Base-by-base conservation (phyloP, 2,329 filamentous ascomycete species). In the Aspergillus ibericus region DNA sequence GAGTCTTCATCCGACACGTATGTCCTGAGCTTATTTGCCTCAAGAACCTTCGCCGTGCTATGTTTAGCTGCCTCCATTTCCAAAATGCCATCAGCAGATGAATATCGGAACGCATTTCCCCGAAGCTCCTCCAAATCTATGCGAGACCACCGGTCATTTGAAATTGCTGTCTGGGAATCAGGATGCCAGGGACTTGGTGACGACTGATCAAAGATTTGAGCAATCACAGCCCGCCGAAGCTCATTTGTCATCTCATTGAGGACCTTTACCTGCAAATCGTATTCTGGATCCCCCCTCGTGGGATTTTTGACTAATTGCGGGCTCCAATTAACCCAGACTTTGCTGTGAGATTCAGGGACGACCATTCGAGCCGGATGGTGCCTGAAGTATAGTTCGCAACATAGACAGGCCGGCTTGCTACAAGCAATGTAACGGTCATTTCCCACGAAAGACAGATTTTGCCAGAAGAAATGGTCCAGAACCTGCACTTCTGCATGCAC, bases 361-460 rank as follows among this genome's bases (percentile, higher is more conserved):
- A 67, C 65, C 48, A 72, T 63, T 12, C 61, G 63, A 12, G 63
- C 70, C 35, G 69, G 70, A 53, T 73, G 69, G 53, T 66, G 36
- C 16, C 40, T 59, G 50, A 73, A 68, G 48, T 74, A 73, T 35
- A 71, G 58, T 55, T 67, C 64, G 64, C 81, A 85, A 52, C 78
- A 81, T 58, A 80, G 78, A 55, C 82, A 85, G 3, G 82, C 77
- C 0, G 76, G 75, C 65, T 84, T 85, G 64, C 81, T 85, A 58
- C 77, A 81, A 3, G 77, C 81, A 12, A 85, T 77, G 61, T 77
- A 83, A 3, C 68, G 67, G 57, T 83, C 81, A 4, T 68, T 55
- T 1, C 68, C 70, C 3, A 72, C 69, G 60, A 80, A 83, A 0
- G 15, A 22, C 1, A 77, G 63, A 0, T 62, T 35, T 0, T 63